phyloP scores from a whole-genome alignment of 2,329 filamentous ascomycete genomes.

The Aotearoamyces nothofagi region DNA sequence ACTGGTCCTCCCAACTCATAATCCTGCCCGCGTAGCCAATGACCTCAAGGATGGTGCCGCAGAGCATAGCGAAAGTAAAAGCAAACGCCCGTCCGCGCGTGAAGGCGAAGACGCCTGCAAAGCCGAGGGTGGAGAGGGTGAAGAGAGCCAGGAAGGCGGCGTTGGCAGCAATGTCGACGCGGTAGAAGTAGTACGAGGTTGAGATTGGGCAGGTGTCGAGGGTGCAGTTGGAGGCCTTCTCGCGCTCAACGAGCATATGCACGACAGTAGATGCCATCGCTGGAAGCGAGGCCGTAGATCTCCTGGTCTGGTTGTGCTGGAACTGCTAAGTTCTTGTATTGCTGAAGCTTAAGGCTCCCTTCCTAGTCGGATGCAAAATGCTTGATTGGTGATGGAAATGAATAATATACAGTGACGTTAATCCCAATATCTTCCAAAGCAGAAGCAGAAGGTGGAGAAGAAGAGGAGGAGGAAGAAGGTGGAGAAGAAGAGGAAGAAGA shows the following conservation, averaged over 20 bases:
- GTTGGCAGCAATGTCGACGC: constrained; percentile 37
- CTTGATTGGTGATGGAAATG: too few relatives aligned
- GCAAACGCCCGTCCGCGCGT: constrained; percentile 31
- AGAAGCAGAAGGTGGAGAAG: background rate
- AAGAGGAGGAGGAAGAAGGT: background rate
- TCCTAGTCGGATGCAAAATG: too few relatives aligned
- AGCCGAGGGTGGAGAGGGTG: constrained; percentile 24
- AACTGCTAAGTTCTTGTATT: too few relatives aligned
- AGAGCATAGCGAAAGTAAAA: constrained; percentile 35
- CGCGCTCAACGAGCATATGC: too few relatives aligned
- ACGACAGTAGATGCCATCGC: too few relatives aligned
- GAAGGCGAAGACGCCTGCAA: constrained; percentile 24
- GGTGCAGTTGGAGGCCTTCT: constrained; percentile 18
- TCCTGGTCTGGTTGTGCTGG: too few relatives aligned
- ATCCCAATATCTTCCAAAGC: too few relatives aligned
- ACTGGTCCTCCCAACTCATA: constrained; percentile 37
- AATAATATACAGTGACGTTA: too few relatives aligned
- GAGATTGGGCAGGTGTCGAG: constrained; percentile 20
- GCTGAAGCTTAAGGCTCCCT: too few relatives aligned
- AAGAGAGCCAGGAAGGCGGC: constrained; percentile 35
- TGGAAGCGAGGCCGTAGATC: too few relatives aligned
- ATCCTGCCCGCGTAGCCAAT: constrained; percentile 44
- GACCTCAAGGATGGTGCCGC: constrained; percentile 38
- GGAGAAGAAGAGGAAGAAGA: background rate
- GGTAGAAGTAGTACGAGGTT: constrained; percentile 33